phyloP scores from a whole-genome alignment of 352 stramenopile genomes.

The Globisporangium spiculum region DNA sequence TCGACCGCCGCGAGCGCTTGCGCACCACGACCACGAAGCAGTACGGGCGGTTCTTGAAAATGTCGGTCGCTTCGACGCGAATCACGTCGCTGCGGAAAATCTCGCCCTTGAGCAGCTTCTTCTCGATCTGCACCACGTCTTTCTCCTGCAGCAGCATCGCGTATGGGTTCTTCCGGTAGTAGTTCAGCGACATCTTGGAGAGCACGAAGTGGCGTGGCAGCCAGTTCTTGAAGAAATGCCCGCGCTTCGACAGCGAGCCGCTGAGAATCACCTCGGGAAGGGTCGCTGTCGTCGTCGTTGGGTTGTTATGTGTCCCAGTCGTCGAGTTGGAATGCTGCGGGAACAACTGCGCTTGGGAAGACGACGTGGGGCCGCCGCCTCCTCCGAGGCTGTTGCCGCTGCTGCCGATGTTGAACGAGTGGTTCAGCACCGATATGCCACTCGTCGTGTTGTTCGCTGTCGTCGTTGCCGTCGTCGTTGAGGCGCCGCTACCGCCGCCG shows the following conservation, averaged over 20 bases:
- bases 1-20: slow-evolving; percentile 46
- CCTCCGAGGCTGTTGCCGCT: background rate
- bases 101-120: slow-evolving; percentile 66
- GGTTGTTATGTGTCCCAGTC: background rate
- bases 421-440: slow-evolving; percentile 11
- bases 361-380: background rate
- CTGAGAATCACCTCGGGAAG: slow-evolving; percentile 48
- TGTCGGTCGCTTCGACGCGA: slow-evolving; percentile 52
- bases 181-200: slow-evolving; percentile 51
- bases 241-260: slow-evolving; percentile 59
- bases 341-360: slow-evolving; percentile 1
- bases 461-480: background rate
- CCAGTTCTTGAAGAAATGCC: slow-evolving; percentile 79
- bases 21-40: slow-evolving; percentile 63
- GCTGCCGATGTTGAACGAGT: slow-evolving; percentile 8
- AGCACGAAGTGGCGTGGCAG: slow-evolving; percentile 66
- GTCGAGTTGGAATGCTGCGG: background rate
- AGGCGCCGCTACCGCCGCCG: background rate
- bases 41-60: slow-evolving; percentile 58
- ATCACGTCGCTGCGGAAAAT: slow-evolving; percentile 55
- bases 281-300: background rate
- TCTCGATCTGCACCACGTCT: slow-evolving; percentile 43
- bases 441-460: background rate
- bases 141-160: slow-evolving; percentile 23
- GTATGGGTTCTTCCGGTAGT: slow-evolving; percentile 75